Percentiles rank a stretch among this genome's conserved stretches.
These are phyloP conservation scores for Cicer arietinum DNA, from an alignment of 306 rosid genomes.

Conservation along the genomic window DNA sequence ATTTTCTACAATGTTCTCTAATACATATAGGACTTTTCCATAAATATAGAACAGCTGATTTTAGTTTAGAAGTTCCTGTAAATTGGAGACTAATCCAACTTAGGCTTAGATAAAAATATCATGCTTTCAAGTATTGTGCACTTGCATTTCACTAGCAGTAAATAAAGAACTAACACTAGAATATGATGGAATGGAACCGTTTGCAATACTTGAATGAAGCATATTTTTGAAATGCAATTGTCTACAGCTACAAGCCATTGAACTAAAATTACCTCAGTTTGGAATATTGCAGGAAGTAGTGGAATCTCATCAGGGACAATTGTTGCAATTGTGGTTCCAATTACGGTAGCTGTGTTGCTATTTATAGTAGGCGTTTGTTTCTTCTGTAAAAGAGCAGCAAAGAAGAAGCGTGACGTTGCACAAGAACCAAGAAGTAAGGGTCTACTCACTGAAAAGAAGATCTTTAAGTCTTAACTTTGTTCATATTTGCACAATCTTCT, in stretches of 20 bases:
- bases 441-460: not conserved
- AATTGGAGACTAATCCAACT: not conserved
- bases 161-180: not conserved
- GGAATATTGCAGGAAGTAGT: constrained; percentile 45
- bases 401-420: constrained; percentile 22
- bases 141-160: not conserved
- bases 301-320: constrained; percentile 19
- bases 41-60: too few relatives aligned
- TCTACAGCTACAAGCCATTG: not conserved
- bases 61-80: not conserved
- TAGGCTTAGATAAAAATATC: not conserved
- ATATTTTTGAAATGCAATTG: not conserved
- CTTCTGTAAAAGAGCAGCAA: constrained; percentile 47
- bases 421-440: not conserved
- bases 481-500: not conserved
- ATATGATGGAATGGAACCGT: too few relatives aligned
- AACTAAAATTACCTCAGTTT: not conserved
- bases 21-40: too few relatives aligned
- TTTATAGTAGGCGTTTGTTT: constrained; percentile 42
- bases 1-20: not conserved
- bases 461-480: not conserved
- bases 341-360: constrained; percentile 39
- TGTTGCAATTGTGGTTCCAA: constrained; percentile 51
- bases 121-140: not conserved
- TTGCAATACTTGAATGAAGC: not conserved